Percentiles rank a stretch among this genome's conserved stretches.
phyloP scores from a whole-genome alignment of 805 yeast species.

The Kodamaea restingae region DNA sequence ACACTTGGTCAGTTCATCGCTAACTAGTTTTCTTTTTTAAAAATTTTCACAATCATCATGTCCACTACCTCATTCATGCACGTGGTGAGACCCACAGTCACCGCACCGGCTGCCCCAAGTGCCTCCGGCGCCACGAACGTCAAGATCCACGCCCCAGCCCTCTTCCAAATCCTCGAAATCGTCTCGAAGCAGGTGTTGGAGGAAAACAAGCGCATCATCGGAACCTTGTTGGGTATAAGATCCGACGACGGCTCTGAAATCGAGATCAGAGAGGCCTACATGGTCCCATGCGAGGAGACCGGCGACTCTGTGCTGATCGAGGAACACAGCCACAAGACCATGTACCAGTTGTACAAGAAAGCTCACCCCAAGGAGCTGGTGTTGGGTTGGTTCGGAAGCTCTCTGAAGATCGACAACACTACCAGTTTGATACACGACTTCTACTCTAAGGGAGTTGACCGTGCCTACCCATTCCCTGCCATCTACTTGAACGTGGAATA shows the following conservation, averaged over 20 bases:
- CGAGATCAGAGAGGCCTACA: constrained; percentile 69
- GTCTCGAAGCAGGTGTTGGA: constrained; percentile 48
- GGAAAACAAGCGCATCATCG: constrained; percentile 58
- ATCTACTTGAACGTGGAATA: constrained; percentile 72
- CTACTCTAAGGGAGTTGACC: constrained; percentile 63
- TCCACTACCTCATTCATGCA: constrained; percentile 33
- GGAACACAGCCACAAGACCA: constrained; percentile 67
- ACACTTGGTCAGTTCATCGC: too few species aligned
- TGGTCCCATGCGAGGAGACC: constrained; percentile 76
- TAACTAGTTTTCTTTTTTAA: neutral
- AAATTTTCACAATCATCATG: constrained; percentile 16
- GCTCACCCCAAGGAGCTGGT: constrained; percentile 76
- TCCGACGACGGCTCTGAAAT: constrained; percentile 79
- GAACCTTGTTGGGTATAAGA: constrained; percentile 76
- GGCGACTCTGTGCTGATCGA: constrained; percentile 72
- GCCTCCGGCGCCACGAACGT: constrained; percentile 50
- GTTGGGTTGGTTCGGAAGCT: constrained; percentile 79
- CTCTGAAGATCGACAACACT: constrained; percentile 60
- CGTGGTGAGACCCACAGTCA: constrained; percentile 47
- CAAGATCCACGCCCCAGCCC: constrained; percentile 62
- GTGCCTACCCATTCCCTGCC: constrained; percentile 73
- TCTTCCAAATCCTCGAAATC: constrained; percentile 73
- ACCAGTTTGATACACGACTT: constrained; percentile 79
- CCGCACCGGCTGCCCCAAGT: constrained; percentile 43
- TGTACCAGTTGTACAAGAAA: constrained; percentile 67